Evolutionary conservation across 2,329 filamentous ascomycete genomes (phyloP).

Genomic region (Zasmidium citrigriseum): DNA sequence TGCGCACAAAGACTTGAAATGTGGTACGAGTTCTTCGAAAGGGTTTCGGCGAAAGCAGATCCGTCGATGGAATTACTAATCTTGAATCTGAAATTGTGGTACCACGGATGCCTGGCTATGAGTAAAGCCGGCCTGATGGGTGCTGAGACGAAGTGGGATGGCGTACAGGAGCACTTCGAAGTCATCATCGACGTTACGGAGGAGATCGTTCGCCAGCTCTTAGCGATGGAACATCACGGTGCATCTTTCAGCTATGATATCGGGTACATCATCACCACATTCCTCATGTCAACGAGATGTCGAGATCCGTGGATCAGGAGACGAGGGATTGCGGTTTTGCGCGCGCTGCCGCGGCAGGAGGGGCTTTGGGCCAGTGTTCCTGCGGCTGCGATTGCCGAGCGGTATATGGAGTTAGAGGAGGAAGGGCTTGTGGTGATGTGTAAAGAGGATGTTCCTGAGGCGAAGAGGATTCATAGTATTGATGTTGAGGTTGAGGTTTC

Average conservation of each 20-base stretch:
- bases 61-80: slow-evolving; percentile 4
- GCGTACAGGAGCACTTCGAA: slow-evolving; percentile 4
- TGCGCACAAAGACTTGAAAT: neutral
- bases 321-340: slow-evolving; percentile 17
- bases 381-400: slow-evolving; percentile 18
- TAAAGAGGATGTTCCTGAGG: neutral
- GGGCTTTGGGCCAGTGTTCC: slow-evolving; percentile 20
- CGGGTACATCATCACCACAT: slow-evolving; percentile 15
- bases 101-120: slow-evolving; percentile 1
- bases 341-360: slow-evolving; percentile 18
- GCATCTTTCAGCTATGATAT: slow-evolving; percentile 22
- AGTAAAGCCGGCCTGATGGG: neutral
- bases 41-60: neutral
- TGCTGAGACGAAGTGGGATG: slow-evolving; percentile 8
- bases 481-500: neutral
- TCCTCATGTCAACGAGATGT: slow-evolving; percentile 14
- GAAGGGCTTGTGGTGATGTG: neutral
- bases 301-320: slow-evolving; percentile 21
- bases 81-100: slow-evolving; percentile 5
- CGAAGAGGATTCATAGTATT: neutral
- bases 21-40: slow-evolving; percentile 17
- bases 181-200: slow-evolving; percentile 12
- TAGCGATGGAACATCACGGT: neutral
- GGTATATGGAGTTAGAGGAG: slow-evolving; percentile 23
- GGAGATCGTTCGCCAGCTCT: slow-evolving; percentile 5